Evolutionary conservation across 345 rosid species (phyloP).

Genomic region (Eucalyptus erythrocorys): DNA sequence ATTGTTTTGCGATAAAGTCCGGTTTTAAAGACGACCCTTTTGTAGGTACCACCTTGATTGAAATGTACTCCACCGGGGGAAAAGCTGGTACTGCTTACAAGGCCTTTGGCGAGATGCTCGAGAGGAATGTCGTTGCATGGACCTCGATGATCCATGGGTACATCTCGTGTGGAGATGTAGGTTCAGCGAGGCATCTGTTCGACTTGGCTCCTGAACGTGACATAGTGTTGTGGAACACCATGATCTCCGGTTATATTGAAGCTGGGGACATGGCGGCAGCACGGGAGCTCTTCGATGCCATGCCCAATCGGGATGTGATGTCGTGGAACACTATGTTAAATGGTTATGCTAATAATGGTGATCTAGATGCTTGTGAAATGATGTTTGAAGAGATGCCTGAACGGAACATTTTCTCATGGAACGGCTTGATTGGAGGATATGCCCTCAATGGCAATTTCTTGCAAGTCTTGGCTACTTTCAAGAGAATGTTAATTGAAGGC

Average conservation of each 20-base stretch:
- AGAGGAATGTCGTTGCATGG: conserved; percentile 72
- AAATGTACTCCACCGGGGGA: conserved; percentile 48
- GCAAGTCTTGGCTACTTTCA: conserved; percentile 45
- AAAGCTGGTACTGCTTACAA: conserved; percentile 27
- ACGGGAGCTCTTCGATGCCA: conserved; percentile 45
- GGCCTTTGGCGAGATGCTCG: conserved; percentile 58
- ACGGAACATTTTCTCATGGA: conserved; percentile 79
- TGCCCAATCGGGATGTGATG: conserved; percentile 66
- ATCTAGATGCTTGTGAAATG: conserved; percentile 31
- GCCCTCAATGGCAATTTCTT: conserved; percentile 21
- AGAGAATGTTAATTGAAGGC: conserved; percentile 45
- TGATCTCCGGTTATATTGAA: conserved; percentile 62
- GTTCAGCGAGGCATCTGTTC: conserved; percentile 46
- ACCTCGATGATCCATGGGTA: conserved; percentile 55
- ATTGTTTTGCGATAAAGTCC: conserved; percentile 43
- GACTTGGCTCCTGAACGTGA: conserved; percentile 71
- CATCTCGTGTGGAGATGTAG: conserved; percentile 35
- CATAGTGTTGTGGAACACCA: conserved; percentile 65
- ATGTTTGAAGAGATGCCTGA: conserved; percentile 62
- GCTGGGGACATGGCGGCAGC: conserved; percentile 48
- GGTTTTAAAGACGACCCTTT: conserved; percentile 44
- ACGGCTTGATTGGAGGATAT: conserved; percentile 56
- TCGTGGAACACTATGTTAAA: conserved; percentile 76
- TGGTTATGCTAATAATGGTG: conserved; percentile 51
- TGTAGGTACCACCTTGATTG: conserved; percentile 57